These are phyloP conservation scores for Trichaptum fuscoviolaceum DNA, from an alignment of 768 basidiomycete genomes.

Conservation along the genomic window DNA sequence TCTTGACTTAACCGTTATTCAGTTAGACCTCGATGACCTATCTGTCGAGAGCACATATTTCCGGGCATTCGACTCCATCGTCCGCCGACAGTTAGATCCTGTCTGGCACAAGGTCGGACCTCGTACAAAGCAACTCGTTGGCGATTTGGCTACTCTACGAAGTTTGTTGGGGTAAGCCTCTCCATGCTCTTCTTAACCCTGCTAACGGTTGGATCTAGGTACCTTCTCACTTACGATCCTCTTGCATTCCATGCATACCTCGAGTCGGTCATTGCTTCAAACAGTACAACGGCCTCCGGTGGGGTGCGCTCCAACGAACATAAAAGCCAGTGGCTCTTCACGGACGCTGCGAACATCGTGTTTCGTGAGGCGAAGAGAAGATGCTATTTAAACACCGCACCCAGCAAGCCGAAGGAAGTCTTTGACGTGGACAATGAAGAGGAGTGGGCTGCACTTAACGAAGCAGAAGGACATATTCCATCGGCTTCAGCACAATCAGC, in stretches of 20 bases:
- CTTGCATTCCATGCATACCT: conserved; percentile 89
- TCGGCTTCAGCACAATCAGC: no score
- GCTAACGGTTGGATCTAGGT: conserved; percentile 38
- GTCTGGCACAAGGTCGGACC: conserved; percentile 97
- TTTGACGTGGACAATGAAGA: conserved; percentile 55
- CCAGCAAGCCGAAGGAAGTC: conserved; percentile 14
- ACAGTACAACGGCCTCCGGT: conserved; percentile 45
- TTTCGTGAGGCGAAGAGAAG: conserved; percentile 74
- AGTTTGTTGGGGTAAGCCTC: conserved; percentile 67
- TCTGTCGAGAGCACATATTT: conserved; percentile 93
- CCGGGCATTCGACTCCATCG: conserved; percentile 83
- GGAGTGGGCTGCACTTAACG: conserved; percentile 69
- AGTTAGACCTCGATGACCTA: conserved; percentile 94
- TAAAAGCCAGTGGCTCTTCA: conserved; percentile 76
- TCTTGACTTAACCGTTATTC: background rate
- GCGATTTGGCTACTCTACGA: conserved; percentile 79
- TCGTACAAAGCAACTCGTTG: conserved; percentile 86
- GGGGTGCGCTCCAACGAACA: conserved; percentile 57
- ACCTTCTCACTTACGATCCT: conserved; percentile 85
- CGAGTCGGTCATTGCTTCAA: conserved; percentile 75
- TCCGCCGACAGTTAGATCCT: conserved; percentile 83
- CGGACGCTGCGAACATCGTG: conserved; percentile 84
- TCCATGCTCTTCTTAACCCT: conserved; percentile 1
- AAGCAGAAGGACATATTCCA: conserved; percentile 39
- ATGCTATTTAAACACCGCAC: conserved; percentile 51